A percentile compares a stretch with the other conserved stretches of the same genome.
Evolutionary conservation across 805 yeast genomes (phyloP).

Genomic region (Starmerella khaoyaiensis): DNA sequence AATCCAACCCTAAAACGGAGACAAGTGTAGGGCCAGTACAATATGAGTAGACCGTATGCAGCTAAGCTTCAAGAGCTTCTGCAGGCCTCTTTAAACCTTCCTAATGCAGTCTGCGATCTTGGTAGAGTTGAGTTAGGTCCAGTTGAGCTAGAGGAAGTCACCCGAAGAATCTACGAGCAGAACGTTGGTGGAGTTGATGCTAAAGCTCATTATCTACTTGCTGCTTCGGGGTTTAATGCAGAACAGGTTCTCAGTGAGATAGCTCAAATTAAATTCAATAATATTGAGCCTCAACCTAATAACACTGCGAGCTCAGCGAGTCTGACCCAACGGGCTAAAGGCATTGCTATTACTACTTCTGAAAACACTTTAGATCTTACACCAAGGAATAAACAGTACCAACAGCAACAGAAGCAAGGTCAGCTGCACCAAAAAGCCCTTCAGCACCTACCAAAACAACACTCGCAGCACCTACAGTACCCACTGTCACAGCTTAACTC

Average conservation of each 20-base stretch:
- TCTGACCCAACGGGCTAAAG: too few species aligned
- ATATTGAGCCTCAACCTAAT: background rate
- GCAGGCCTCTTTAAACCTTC: slow-evolving; percentile 65
- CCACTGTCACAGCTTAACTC: too few species aligned
- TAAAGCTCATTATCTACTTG: slow-evolving; percentile 64
- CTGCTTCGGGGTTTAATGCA: slow-evolving; percentile 77
- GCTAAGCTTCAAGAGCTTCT: slow-evolving; percentile 52
- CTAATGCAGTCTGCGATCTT: slow-evolving; percentile 48
- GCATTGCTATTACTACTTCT: too few species aligned
- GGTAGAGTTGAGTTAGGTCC: slow-evolving; percentile 74
- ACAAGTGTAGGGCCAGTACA: background rate
- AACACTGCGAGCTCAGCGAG: background rate
- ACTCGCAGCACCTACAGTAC: too few species aligned
- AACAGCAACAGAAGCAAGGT: too few species aligned
- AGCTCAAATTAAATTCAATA: slow-evolving; percentile 22
- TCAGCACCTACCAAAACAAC: too few species aligned
- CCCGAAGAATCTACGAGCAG: slow-evolving; percentile 25
- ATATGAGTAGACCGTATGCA: slow-evolving; percentile 23
- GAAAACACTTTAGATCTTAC: background rate
- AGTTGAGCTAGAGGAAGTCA: slow-evolving; percentile 45
- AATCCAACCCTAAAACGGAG: background rate
- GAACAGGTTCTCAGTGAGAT: slow-evolving; percentile 59
- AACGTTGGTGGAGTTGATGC: slow-evolving; percentile 34
- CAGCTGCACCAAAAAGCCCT: too few species aligned
- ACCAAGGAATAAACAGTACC: too few species aligned